Percentiles rank a stretch among this genome's conserved stretches.
These are phyloP conservation scores for Bremia lactucae DNA, from an alignment of 352 stramenopile species.

Conservation along the genomic window DNA sequence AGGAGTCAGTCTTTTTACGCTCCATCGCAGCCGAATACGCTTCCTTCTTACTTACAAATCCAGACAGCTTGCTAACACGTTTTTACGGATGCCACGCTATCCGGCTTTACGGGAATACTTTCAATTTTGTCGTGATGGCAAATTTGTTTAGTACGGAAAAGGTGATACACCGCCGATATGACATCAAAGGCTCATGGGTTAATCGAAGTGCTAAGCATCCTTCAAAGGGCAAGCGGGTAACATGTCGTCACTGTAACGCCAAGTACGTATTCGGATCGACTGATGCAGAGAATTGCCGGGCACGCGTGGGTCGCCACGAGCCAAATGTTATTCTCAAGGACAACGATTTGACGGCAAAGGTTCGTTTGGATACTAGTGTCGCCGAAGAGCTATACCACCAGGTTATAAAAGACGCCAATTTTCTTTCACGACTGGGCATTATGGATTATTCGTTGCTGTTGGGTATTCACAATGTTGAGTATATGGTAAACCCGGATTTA, in stretches of 20 bases:
- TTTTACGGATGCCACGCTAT: slow-evolving; percentile 84
- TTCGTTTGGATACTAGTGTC: slow-evolving; percentile 61
- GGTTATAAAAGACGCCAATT: slow-evolving; percentile 77
- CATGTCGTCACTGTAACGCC: slow-evolving; percentile 79
- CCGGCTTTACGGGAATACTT: slow-evolving; percentile 79
- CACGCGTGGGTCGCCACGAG: slow-evolving; percentile 71
- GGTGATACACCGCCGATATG: slow-evolving; percentile 78
- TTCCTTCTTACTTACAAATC: slow-evolving; percentile 73
- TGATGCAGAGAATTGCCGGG: slow-evolving; percentile 67
- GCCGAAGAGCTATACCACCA: slow-evolving; percentile 80
- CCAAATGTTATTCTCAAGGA: slow-evolving; percentile 83
- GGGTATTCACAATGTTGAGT: slow-evolving; percentile 83
- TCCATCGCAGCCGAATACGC: slow-evolving; percentile 74
- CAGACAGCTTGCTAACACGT: slow-evolving; percentile 67
- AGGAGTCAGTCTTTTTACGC: slow-evolving; percentile 71
- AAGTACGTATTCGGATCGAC: slow-evolving; percentile 80
- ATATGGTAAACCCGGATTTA: slow-evolving; percentile 74
- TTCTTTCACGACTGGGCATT: slow-evolving; percentile 74
- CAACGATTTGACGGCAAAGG: slow-evolving; percentile 78
- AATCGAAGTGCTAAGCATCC: slow-evolving; percentile 82
- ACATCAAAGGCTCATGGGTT: slow-evolving; percentile 85
- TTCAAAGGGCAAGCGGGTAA: slow-evolving; percentile 77
- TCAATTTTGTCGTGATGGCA: slow-evolving; percentile 86
- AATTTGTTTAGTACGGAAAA: slow-evolving; percentile 80
- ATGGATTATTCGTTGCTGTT: slow-evolving; percentile 89